Evolutionary conservation across 805 yeast species (phyloP).

Genomic region (Ascoidea tarda): DNA sequence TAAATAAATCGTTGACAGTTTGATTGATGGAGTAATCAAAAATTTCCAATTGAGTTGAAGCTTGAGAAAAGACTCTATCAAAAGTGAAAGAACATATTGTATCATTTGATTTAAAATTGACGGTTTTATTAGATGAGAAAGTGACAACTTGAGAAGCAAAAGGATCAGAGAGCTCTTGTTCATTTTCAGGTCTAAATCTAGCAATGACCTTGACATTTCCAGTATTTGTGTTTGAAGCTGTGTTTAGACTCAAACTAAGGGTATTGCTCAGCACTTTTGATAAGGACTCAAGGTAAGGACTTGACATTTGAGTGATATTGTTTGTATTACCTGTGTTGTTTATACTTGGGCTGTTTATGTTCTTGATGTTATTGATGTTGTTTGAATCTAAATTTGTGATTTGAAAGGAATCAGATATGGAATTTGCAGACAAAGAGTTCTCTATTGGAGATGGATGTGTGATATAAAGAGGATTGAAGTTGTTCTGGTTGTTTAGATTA

Average conservation of each 20-base stretch:
- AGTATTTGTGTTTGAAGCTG: background rate
- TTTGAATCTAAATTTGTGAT: no score
- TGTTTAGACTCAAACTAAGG: background rate
- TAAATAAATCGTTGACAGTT: constrained; percentile 54
- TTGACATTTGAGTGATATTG: background rate
- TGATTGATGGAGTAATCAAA: constrained; percentile 44
- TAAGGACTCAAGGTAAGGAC: background rate
- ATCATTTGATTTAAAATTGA: constrained; percentile 11
- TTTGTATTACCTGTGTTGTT: background rate
- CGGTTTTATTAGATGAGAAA: constrained; percentile 17
- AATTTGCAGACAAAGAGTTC: no score
- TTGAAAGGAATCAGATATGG: no score
- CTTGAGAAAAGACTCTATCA: constrained; percentile 47
- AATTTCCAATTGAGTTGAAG: constrained; percentile 38
- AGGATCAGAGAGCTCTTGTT: background rate
- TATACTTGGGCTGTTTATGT: no score
- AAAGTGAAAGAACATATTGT: constrained; percentile 30
- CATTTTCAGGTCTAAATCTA: constrained; percentile 49
- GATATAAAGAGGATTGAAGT: no score
- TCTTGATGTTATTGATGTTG: no score
- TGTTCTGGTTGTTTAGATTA: no score
- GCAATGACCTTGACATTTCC: constrained; percentile 52
- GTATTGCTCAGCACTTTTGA: no score
- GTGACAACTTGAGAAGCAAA: background rate
- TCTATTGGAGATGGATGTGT: no score